Conservation (phyloP, 1,284 basidiomycete species). For the Phlebopus sp. region DNA sequence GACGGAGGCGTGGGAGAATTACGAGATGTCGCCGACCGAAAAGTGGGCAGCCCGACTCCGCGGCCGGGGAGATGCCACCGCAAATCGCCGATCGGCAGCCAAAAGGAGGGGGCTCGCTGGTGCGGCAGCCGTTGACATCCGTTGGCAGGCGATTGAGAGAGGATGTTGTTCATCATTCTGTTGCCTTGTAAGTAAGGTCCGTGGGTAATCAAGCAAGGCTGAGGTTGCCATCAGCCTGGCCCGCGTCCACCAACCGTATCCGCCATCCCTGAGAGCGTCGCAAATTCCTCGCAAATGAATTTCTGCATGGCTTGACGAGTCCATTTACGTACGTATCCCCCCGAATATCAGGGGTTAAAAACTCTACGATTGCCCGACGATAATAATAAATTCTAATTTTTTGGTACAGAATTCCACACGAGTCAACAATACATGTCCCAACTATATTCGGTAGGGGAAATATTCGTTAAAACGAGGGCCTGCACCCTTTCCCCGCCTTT, state of each 20-base stretch:
- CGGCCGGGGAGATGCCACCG: slow-evolving; percentile 25
- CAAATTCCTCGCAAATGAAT: slow-evolving; percentile 26
- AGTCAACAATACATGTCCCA: slow-evolving; percentile 48
- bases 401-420: slow-evolving; percentile 52
- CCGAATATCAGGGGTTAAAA: slow-evolving; percentile 53
- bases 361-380: slow-evolving; percentile 45
- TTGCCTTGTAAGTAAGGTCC: slow-evolving; percentile 4
- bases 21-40: slow-evolving; percentile 34
- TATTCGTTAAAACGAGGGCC: slow-evolving; percentile 68
- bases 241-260: slow-evolving; percentile 5
- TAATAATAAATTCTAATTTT: slow-evolving; percentile 57
- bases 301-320: slow-evolving; percentile 20
- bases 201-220: not conserved
- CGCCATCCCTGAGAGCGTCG: slow-evolving; percentile 19
- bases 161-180: not conserved
- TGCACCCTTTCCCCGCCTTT: slow-evolving; percentile 58
- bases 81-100: slow-evolving; percentile 30
- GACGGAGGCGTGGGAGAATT: slow-evolving; percentile 16
- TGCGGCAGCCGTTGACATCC: slow-evolving; percentile 2
- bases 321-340: slow-evolving; percentile 58
- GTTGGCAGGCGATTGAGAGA: not conserved
- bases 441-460: slow-evolving; percentile 69
- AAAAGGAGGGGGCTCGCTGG: slow-evolving; percentile 4
- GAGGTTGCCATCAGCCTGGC: slow-evolving; percentile 2
- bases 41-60: slow-evolving; percentile 21